Base-by-base conservation (phyloP, 2,329 filamentous ascomycete species). In the Fusarium sp. region DNA sequence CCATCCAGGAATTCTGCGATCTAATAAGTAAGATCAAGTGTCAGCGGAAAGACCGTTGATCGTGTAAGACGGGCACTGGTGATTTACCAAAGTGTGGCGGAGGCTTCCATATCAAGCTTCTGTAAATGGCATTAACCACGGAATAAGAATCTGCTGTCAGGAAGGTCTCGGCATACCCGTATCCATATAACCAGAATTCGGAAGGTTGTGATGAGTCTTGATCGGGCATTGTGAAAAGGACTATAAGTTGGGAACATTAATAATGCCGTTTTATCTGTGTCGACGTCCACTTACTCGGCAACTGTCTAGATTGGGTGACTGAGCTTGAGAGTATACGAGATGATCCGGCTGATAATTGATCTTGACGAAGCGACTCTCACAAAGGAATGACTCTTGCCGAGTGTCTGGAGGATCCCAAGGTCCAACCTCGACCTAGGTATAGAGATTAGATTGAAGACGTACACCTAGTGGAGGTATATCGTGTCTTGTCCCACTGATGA, bases 101-200 rank as follows among this genome's bases (percentile, higher is more conserved):
- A 64, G 96, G 96, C 82, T 98, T 99, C 95, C 95, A 99, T 78
- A 99, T 98, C 81, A 99, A 85, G 82, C 95, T 97, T 84, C 96
- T 85, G 64, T 37, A 49, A 58, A 53, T 23, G 15, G 25, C 44
- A 59, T 74, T 47, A 72, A 37, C 54, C 58, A 23, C 25, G 33
- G 60, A 28, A 54, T 32, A 57, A 59, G 75, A 67, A 67, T 49
- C 30, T 56, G 50, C 60, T 32, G 42, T 21, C 32, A 60, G 43
- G 67, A 25, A 49, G 32, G 23, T 25, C 30, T 44, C 42, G 54
- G 57, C 87, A 75, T 86, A 97, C 96, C 96, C 96, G 80, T 98
- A 99, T 71, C 96, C 96, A 83, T 97, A 98, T 50, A 99, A 87
- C 96, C 96, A 99, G 78, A 98, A 95, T 80, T 97, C 94, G 40